Evolutionary conservation across 495 filamentous ascomycete genomes (phyloP).

Genomic region (Neurospora sp.): DNA sequence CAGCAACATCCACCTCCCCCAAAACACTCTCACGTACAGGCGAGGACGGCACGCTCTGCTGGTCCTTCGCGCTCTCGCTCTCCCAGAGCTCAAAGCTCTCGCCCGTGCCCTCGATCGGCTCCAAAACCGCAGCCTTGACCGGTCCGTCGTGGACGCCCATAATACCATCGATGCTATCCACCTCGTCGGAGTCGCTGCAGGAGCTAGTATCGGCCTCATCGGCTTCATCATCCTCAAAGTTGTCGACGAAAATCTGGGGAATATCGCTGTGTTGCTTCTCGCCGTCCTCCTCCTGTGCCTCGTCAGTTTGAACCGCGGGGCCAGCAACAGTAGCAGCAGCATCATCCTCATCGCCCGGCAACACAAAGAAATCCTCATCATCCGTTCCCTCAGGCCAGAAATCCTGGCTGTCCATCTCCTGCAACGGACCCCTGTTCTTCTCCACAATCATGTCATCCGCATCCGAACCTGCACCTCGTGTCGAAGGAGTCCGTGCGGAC

Average conservation of each 20-base stretch:
- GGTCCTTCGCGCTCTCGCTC: slow-evolving; percentile 49
- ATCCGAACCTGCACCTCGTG: slow-evolving; percentile 4
- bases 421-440: slow-evolving; percentile 54
- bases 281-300: neutral
- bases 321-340: slow-evolving; percentile 4
- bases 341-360: slow-evolving; percentile 49
- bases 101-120: slow-evolving; percentile 41
- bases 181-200: slow-evolving; percentile 3
- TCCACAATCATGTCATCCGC: slow-evolving; percentile 35
- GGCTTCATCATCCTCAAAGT: slow-evolving; percentile 4
- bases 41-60: slow-evolving; percentile 19
- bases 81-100: slow-evolving; percentile 56
- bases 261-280: neutral
- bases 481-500: slow-evolving; percentile 7
- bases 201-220: slow-evolving; percentile 5
- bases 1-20: neutral
- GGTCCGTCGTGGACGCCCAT: slow-evolving; percentile 34
- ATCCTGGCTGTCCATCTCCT: slow-evolving; percentile 59
- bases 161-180: slow-evolving; percentile 32
- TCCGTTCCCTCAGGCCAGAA: slow-evolving; percentile 64
- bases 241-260: slow-evolving; percentile 4
- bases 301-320: neutral
- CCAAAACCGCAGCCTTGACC: slow-evolving; percentile 33
- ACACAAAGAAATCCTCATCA: slow-evolving; percentile 46
- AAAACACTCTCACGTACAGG: slow-evolving; percentile 4